Evolutionary conservation across 148 eudicot species (phyloP), one percentile per base, ranked within the genome.

Genomic region (Vaccinium corymbosum): DNA sequence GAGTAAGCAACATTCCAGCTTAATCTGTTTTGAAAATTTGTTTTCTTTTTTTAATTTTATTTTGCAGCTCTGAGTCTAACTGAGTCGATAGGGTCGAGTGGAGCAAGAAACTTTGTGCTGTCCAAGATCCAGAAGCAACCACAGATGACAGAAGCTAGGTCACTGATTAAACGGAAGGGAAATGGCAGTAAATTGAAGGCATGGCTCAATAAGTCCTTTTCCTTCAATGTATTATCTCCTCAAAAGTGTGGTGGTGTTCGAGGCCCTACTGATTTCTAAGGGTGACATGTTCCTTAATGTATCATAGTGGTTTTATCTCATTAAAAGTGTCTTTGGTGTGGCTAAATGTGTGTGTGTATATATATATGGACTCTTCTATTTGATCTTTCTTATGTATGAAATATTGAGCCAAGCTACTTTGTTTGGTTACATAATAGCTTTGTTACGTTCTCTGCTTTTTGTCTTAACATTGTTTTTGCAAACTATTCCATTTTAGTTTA

Each of bases 21-120:
- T 55, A 55, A 12, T 55, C 8, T 17, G 38, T 35, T 17, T 57
- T 57, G 7, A 57, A 17, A 57, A 5, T 57, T 16, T 7, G 62
- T 17, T 17, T 59, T 59, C 4, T 14, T 9, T 56, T 56, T 16
- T 16, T 5, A 4, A 42, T 42, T 42, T 42, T 42, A 42, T 20
- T 20, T 20, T 80, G 78, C 84, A 86, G 93, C 89, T 1, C 49
- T 92, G 75, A 91, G 85, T 77, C 84, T 90, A 75, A 76, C 87
- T 49, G 92, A 88, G 51, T 55, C 84, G 49, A 91, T 93, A 38
- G 93, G 93, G 53, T 87, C 90, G 4, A 84, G 83, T 10, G 92
- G 92, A 49, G 91, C 85, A 16, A 86, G 97, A 22, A 89, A 84
- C 59, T 93, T 92, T 80, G 81, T 90, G 86, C 83, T 93, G 56